Percentiles rank a stretch among this genome's conserved stretches.
These are phyloP conservation scores for Vigna trinervia DNA, from an alignment of 306 rosid species.

Conservation along the genomic window DNA sequence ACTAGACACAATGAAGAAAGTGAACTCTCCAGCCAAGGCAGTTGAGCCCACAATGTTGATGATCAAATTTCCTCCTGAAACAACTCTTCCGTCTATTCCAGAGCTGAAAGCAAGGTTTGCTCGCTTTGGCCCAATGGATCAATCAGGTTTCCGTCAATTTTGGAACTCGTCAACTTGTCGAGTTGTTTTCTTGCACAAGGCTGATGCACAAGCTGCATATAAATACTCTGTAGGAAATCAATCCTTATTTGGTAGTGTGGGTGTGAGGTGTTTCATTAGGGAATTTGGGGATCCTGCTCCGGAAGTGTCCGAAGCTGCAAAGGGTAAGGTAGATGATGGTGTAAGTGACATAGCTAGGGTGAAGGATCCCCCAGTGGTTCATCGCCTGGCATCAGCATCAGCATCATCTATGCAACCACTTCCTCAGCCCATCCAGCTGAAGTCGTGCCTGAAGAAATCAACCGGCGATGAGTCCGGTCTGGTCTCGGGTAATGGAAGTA, in stretches of 20 bases:
- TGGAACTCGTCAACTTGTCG: conserved; percentile 92
- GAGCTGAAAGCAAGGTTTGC: conserved; percentile 98
- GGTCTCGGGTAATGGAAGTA: conserved; percentile 64
- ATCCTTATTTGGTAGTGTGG: conserved; percentile 73
- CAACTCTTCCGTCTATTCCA: conserved; percentile 87
- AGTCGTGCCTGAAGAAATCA: conserved; percentile 84
- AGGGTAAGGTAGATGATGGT: conserved; percentile 64
- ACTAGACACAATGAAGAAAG: conserved; percentile 55
- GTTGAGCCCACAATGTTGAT: conserved; percentile 83
- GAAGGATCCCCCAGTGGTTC: conserved; percentile 63
- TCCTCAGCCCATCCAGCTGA: conserved; percentile 72
- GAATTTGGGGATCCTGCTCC: conserved; percentile 62
- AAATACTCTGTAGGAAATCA: conserved; percentile 67
- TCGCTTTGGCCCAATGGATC: conserved; percentile 95
- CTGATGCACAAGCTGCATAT: conserved; percentile 84
- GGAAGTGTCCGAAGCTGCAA: conserved; percentile 63
- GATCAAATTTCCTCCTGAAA: conserved; percentile 89
- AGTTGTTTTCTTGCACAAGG: conserved; percentile 79
- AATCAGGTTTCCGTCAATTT: conserved; percentile 83
- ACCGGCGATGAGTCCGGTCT: conserved; percentile 74
- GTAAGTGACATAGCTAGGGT: conserved; percentile 51
- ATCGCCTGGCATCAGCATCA: conserved; percentile 50
- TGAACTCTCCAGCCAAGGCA: conserved; percentile 54
- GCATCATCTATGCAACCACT: conserved; percentile 49
- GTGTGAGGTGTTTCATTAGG: conserved; percentile 70